A percentile compares a stretch with the other conserved stretches of the same genome.
Evolutionary conservation across 2,329 filamentous ascomycete genomes (phyloP).

Genomic region (Phyllosticta citrichinensis): DNA sequence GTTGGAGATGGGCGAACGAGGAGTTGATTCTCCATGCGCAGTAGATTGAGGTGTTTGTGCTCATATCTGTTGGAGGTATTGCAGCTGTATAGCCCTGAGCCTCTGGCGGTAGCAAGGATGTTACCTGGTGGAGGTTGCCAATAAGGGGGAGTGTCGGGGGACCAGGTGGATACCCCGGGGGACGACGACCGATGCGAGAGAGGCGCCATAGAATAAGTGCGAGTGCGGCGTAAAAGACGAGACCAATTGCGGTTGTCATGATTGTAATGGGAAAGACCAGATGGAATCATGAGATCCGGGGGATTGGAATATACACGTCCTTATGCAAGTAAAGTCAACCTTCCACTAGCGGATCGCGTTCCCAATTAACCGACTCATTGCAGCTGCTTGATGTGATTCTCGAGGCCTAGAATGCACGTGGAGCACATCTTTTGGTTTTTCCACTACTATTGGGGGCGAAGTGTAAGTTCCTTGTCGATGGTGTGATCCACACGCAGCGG

Average conservation of each 20-base stretch:
- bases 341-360: background rate
- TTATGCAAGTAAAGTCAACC: too few relatives aligned
- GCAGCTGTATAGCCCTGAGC: too few relatives aligned
- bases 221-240: background rate
- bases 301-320: too few relatives aligned
- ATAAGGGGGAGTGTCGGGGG: constrained; percentile 43
- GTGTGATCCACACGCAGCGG: background rate
- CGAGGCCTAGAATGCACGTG: background rate
- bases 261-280: background rate
- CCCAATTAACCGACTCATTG: background rate
- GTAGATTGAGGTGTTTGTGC: too few relatives aligned
- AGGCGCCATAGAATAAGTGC: constrained; percentile 1
- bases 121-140: constrained; percentile 42
- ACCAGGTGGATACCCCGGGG: constrained; percentile 36
- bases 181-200: constrained; percentile 15
- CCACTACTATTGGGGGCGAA: background rate
- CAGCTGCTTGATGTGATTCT: background rate
- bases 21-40: too few relatives aligned
- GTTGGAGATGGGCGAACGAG: too few relatives aligned
- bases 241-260: background rate
- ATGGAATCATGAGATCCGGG: background rate
- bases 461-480: background rate
- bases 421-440: background rate
- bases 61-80: too few relatives aligned
- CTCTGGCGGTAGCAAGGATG: background rate